Evolutionary conservation across 441 rosid species (phyloP), one percentile per base, ranked within the genome.

Genomic region (Jatropha podagrica): DNA sequence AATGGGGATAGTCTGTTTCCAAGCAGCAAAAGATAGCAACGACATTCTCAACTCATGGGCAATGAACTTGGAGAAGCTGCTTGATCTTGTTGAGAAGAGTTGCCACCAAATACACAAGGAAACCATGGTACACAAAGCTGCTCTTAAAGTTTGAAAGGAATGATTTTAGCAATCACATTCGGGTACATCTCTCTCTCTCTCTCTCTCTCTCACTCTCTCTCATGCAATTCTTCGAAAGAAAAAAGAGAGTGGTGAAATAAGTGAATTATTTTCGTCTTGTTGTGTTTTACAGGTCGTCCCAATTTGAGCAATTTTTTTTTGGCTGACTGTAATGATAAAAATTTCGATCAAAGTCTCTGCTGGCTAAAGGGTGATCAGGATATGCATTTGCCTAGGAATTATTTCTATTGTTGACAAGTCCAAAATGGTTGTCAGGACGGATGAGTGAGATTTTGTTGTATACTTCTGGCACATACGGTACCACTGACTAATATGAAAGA

Each of bases 31-130:
- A 85, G 98, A 94, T 83, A 94, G 98, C 87, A 96, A 91, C 68
- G 99, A 92, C 85, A 85, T 96, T 74, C 96, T 96, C 54, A 94
- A 96, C 80, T 88, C 94, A 1, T 96, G 99, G 98, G 86, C 99
- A 17, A 73, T 80, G 81, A 94, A 92, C 84, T 83, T 96, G 91
- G 99, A 96, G 91, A 94, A 90, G 84, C 88, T 96, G 82, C 94
- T 96, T 18, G 98, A 94, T 87, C 99, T 92, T 37, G 98, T 94
- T 4, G 99, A 94, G 83, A 96, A 96, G 91, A 94, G 98, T 84
- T 96, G 98, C 93, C 99, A 96, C 79, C 98, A 94, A 77, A 96
- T 96, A 76, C 99, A 96, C 95, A 96, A 94, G 84, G 99, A 96
- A 84, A 96, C 98, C 77, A 96, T 96, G 98, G 95, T 96, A 74